A percentile compares a stretch with the other conserved stretches of the same genome.
phyloP scores from a whole-genome alignment of 148 eudicot species.

The Dysphania ambrosioides region DNA sequence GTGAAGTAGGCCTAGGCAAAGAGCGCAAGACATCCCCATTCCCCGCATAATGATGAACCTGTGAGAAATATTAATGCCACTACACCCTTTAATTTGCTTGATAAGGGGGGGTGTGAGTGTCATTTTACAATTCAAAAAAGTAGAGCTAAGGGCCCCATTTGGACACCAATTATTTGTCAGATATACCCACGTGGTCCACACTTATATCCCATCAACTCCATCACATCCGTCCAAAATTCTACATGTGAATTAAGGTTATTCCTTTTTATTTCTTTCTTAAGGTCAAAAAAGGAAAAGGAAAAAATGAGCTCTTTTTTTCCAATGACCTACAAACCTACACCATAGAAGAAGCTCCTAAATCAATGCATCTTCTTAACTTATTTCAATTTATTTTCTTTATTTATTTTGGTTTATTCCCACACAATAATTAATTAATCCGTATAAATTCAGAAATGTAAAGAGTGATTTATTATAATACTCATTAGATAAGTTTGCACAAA shows the following conservation, averaged over 20 bases:
- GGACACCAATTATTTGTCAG: slow-evolving; percentile 19
- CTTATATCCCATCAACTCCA: slow-evolving; percentile 13
- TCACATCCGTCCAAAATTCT: slow-evolving; percentile 14
- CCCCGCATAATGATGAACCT: slow-evolving; percentile 15
- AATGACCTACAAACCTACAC: too few relatives aligned
- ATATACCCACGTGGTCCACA: slow-evolving; percentile 19
- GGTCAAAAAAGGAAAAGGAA: background rate
- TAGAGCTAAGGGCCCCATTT: background rate
- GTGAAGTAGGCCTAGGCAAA: too few relatives aligned
- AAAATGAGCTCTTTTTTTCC: too few relatives aligned
- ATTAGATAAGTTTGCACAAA: too few relatives aligned
- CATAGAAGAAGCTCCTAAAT: too few relatives aligned
- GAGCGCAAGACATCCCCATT: background rate
- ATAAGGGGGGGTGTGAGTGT: background rate
- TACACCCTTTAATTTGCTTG: too few relatives aligned
- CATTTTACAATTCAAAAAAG: background rate
- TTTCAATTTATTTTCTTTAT: too few relatives aligned
- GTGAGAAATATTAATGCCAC: background rate
- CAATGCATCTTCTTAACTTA: too few relatives aligned
- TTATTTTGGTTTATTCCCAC: too few relatives aligned
- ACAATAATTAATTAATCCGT: too few relatives aligned
- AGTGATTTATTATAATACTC: too few relatives aligned
- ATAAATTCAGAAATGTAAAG: too few relatives aligned
- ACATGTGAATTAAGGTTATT: background rate
- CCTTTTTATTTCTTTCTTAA: background rate